These are phyloP conservation scores for Pythium insidiosum DNA, from an alignment of 352 stramenopile species.

Conservation along the genomic window DNA sequence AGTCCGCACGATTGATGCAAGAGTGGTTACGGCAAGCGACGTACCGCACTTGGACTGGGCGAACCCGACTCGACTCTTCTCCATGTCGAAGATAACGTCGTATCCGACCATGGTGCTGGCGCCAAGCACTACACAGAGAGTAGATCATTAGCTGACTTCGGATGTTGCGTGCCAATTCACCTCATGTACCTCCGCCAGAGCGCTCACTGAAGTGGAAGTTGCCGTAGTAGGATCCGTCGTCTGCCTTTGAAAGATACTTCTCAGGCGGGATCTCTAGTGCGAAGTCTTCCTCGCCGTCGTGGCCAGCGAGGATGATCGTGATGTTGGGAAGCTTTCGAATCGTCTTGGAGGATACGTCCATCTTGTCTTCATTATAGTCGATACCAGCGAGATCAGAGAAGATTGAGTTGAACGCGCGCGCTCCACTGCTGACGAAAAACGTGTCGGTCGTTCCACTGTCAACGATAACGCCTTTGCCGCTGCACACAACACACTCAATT, in stretches of 20 bases:
- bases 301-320: constrained; percentile 54
- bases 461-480: constrained; percentile 71
- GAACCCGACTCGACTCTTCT: constrained; percentile 73
- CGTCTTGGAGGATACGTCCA: constrained; percentile 33
- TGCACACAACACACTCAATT: constrained; percentile 2
- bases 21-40: too few relatives aligned
- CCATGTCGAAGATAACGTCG: constrained; percentile 80
- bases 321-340: constrained; percentile 44
- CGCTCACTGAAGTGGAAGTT: constrained; percentile 83
- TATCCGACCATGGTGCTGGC: constrained; percentile 75
- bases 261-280: constrained; percentile 48
- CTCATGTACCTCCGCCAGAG: constrained; percentile 65
- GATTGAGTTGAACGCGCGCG: constrained; percentile 38
- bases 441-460: constrained; percentile 84
- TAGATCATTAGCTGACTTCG: too few relatives aligned
- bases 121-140: constrained; percentile 45
- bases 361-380: constrained; percentile 50
- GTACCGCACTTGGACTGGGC: constrained; percentile 60
- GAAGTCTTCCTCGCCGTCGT: constrained; percentile 38
- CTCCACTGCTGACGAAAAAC: constrained; percentile 51
- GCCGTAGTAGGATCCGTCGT: constrained; percentile 40
- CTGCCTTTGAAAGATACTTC: constrained; percentile 54
- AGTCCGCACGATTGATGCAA: too few relatives aligned
- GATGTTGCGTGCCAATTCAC: too few relatives aligned
- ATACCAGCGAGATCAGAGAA: constrained; percentile 38